Percentiles rank a stretch among this genome's conserved stretches.
Conservation (phyloP, 2,329 filamentous ascomycete genomes). For the Alternaria gaisen region DNA sequence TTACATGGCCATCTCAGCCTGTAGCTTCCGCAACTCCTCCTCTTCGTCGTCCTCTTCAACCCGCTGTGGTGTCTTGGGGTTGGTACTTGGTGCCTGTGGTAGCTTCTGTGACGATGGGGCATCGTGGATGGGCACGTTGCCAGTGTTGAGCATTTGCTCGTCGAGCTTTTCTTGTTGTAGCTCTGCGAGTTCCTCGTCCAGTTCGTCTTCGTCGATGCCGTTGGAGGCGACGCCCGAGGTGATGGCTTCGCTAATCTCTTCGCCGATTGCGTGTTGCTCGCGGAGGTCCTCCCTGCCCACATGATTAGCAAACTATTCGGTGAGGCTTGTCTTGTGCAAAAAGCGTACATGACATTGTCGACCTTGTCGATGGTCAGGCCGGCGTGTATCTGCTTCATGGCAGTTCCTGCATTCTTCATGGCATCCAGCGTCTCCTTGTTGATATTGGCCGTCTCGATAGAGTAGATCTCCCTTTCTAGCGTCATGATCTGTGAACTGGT, state of each 20-base stretch:
- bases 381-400: conserved; percentile 93
- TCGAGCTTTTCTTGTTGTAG: conserved; percentile 94
- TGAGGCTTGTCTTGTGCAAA: conserved; percentile 40
- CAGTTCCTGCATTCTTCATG: conserved; percentile 88
- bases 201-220: conserved; percentile 83
- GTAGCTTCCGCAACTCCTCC: conserved; percentile 88
- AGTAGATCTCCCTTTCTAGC: conserved; percentile 93
- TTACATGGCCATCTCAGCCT: conserved; percentile 96
- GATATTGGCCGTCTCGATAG: conserved; percentile 98
- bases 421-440: conserved; percentile 95
- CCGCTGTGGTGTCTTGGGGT: conserved; percentile 50
- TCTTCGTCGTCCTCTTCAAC: conserved; percentile 91
- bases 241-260: conserved; percentile 90
- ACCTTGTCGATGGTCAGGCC: conserved; percentile 94
- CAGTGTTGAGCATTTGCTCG: conserved; percentile 91
- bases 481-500: conserved; percentile 89
- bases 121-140: conserved; percentile 82
- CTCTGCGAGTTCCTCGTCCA: conserved; percentile 84
- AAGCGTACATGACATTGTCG: conserved; percentile 89
- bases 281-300: conserved; percentile 81
- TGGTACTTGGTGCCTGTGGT: conserved; percentile 76
- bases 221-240: conserved; percentile 72
- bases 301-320: conserved; percentile 7
- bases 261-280: conserved; percentile 90
- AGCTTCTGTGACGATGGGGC: conserved; percentile 71